Base-by-base conservation (phyloP, 1,284 basidiomycete genomes). In the Cystobasidiaceae sp. region DNA sequence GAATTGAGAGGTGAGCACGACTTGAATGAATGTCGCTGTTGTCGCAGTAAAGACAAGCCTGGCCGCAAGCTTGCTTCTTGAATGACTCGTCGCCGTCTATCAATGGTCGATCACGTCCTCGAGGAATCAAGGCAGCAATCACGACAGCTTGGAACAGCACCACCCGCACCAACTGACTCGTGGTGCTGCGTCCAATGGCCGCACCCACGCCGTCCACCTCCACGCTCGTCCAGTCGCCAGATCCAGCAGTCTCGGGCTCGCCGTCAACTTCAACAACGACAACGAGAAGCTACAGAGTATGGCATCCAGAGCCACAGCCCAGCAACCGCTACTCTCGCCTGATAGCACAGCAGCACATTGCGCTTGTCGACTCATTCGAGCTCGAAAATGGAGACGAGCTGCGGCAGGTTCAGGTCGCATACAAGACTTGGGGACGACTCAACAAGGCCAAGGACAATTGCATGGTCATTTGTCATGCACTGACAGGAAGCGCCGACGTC, bases 381-480 rank as follows among this genome's bases (percentile, higher is more conserved):
- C 82, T 98, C 66, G 93, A 97, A 76, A 90, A 85, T 28, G 93
- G 93, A 13, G 78, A 80, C 4, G 78, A 80, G 0, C 80, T 98
- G 17, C 80, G 76, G 25, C 78, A 93, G n/a, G 88, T 90, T 0
- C 90, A 93, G 0, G 85, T 98, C 4, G 93, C 91, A 0, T 98
- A 93, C 83, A 93, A 96, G 79, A 97, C 93, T 0, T 98, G 93
- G 93, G 94, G 94, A 1, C 82, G 79, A 60, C 82, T 98, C 39
- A 93, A 96, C 74, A 80, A 83, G 34, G 71, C 78, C 0, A 81
- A 77, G 57, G 86, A 93, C 74, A 98, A 98, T 79, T 91, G 87
- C 63, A 89, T 98, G 86, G 82, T 98, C 70, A 94, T 98, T 56
- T 97, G 92, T 75, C 96, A 98, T 79, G 94, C 96, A 0, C 86